Evolutionary conservation across 495 filamentous ascomycete genomes (phyloP), one percentile per base, ranked within the genome.

Genomic region (Hypoxylon cercidicola): DNA sequence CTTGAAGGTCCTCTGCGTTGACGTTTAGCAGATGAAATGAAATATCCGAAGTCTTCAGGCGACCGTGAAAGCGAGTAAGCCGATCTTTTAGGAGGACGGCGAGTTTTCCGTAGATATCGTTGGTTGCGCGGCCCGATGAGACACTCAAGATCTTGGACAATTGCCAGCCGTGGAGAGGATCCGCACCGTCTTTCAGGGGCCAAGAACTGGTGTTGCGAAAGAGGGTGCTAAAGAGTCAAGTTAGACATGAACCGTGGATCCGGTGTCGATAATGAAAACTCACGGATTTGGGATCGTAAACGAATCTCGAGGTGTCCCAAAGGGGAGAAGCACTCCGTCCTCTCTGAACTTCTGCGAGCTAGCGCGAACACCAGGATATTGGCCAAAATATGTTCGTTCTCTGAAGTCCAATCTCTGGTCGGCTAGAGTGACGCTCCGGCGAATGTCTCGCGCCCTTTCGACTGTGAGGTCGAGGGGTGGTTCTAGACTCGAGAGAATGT

Each of bases 21-120:
- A 64, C 19, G 16, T 59, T 41, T 15, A 47, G n/a, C 19, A 63
- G 39, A 3, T 63, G 23, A n/a, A 63, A 63, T 25, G 35, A 20
- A 11, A 62, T 34, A 15, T 60, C 32, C 15, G 18, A 16, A n/a
- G 15, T 53, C 43, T 32, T 20, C 15, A 72, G 18, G 19, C 60
- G 60, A 3, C 16, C 11, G 19, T 60, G 50, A 32, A 72, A 72
- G 12, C 35, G 37, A 11, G 20, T n/a, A 8, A 77, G 39, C 2
- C 62, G n/a, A 28, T 25, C 59, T 9, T 45, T 50, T 25, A 78
- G 43, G 40, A 71, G 55, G 37, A 55, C 53, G 37, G 50, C 66
- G 0, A 78, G 37, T 34, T 74, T 75, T 45, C 74, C 74, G 59
- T 76, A 77, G 5, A 65, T 37, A 47, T 78, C 75, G 20, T 64